Conservation (phyloP, 2,329 filamentous ascomycete genomes). For the Diplodia intermedia region DNA sequence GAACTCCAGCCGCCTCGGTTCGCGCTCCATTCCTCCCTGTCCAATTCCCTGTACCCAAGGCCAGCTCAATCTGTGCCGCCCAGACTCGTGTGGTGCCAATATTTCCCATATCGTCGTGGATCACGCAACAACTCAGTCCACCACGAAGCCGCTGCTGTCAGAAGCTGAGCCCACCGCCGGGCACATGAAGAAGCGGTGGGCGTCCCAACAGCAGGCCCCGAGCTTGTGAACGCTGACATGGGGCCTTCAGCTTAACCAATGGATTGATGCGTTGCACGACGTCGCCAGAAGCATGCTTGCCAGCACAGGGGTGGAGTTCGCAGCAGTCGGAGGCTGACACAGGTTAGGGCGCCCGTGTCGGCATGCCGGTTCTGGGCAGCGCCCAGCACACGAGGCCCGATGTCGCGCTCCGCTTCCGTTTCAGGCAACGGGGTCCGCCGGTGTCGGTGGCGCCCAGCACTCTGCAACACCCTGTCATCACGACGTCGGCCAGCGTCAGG, state of each 20-base stretch:
- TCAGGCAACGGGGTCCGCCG: constrained; percentile 23
- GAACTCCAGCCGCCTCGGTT: neutral
- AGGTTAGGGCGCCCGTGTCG: neutral
- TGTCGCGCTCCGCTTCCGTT: constrained; percentile 13
- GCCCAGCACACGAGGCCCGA: neutral
- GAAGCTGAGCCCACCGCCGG: neutral
- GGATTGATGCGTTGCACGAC: neutral
- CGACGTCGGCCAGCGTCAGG: constrained; percentile 5
- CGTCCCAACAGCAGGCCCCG: constrained; percentile 16
- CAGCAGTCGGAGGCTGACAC: neutral
- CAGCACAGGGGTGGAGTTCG: constrained; percentile 7
- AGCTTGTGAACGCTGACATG: constrained; percentile 7
- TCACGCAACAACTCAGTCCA: constrained; percentile 23
- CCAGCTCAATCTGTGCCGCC: neutral
- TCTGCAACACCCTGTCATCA: neutral
- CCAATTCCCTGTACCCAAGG: neutral
- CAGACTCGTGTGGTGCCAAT: neutral
- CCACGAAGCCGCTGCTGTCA: neutral
- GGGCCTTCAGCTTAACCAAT: neutral
- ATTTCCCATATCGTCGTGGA: neutral
- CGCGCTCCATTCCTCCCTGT: neutral
- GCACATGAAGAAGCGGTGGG: constrained; percentile 19
- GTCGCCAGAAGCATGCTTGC: constrained; percentile 19
- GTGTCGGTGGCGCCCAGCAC: constrained; percentile 25
- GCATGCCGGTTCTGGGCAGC: constrained; percentile 9